These are phyloP conservation scores for Amorphotheca resinae DNA, from an alignment of 495 filamentous ascomycete species.

Conservation along the genomic window DNA sequence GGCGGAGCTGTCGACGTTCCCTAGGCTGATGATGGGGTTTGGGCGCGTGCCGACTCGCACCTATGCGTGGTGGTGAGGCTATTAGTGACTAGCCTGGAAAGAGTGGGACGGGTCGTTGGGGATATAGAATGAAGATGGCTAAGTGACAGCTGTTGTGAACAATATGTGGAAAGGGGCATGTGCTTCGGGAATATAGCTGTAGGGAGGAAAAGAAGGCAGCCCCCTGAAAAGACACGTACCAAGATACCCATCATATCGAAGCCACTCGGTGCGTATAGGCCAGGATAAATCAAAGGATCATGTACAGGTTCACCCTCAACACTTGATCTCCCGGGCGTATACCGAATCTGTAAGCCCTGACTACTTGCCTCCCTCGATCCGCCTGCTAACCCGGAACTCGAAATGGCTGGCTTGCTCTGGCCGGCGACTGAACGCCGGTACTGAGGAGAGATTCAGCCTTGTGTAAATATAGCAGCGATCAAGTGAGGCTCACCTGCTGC, in stretches of 20 bases:
- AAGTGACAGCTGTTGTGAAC: neutral
- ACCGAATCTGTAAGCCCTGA: neutral
- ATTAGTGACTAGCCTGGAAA: neutral
- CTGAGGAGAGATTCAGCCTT: neutral
- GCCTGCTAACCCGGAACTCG: too few species aligned
- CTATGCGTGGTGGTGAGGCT: slow-evolving; percentile 21
- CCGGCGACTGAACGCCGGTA: neutral
- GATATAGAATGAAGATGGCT: neutral
- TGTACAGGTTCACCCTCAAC: neutral
- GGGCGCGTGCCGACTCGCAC: slow-evolving; percentile 28
- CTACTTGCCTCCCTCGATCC: too few species aligned
- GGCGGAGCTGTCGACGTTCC: slow-evolving; percentile 33
- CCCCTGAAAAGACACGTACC: too few species aligned
- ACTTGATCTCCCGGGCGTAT: neutral
- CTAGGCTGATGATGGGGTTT: slow-evolving; percentile 32
- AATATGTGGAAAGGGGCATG: neutral
- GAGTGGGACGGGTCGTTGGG: neutral
- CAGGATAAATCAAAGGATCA: slow-evolving; percentile 33
- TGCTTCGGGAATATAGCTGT: neutral
- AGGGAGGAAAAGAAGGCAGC: neutral
- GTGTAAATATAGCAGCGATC: neutral
- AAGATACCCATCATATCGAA: slow-evolving; percentile 37
- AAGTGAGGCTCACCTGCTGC: slow-evolving; percentile 2
- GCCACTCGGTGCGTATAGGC: slow-evolving; percentile 33
- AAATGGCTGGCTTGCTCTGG: neutral